A percentile compares a stretch with the other conserved stretches of the same genome.
Evolutionary conservation across 352 stramenopile species (phyloP).

Genomic region (Globisporangium paddicum): DNA sequence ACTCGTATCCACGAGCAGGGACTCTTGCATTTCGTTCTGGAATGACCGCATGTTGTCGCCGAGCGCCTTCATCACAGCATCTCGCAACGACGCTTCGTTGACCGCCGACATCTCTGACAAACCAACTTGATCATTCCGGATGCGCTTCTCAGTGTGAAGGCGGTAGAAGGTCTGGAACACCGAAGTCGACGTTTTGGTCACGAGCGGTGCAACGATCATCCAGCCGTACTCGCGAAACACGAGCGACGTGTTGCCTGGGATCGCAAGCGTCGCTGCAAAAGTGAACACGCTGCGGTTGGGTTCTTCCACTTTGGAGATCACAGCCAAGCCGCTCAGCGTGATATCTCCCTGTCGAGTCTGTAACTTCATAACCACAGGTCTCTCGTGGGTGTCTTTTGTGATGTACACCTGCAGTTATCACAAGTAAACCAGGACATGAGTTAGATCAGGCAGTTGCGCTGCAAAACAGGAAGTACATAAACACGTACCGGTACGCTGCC

Average conservation of each 20-base stretch:
- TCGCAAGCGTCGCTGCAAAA: slow-evolving; percentile 9
- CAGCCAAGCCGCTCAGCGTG: slow-evolving; percentile 2
- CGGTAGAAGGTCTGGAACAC: slow-evolving; percentile 10
- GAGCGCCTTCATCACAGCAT: slow-evolving; percentile 4
- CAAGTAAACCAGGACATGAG: neutral
- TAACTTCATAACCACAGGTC: neutral
- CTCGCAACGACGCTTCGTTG: neutral
- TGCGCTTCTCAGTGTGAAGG: slow-evolving; percentile 8
- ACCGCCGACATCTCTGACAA: neutral
- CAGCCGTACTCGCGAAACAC: slow-evolving; percentile 11
- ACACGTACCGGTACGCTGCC: neutral
- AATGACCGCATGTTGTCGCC: slow-evolving; percentile 9
- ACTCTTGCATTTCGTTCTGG: slow-evolving; percentile 2
- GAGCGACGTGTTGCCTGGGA: neutral
- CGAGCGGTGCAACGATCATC: slow-evolving; percentile 8
- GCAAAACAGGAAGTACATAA: no score
- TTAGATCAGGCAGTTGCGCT: no score
- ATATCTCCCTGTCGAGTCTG: neutral
- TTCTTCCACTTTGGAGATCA: slow-evolving; percentile 9
- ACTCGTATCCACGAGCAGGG: neutral
- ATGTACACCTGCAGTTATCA: neutral
- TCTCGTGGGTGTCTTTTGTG: neutral
- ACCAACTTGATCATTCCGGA: neutral
- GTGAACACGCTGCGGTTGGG: slow-evolving; percentile 10
- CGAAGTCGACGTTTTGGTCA: neutral